Conservation (phyloP, 495 filamentous ascomycete species). For the Penicillium herquei region DNA sequence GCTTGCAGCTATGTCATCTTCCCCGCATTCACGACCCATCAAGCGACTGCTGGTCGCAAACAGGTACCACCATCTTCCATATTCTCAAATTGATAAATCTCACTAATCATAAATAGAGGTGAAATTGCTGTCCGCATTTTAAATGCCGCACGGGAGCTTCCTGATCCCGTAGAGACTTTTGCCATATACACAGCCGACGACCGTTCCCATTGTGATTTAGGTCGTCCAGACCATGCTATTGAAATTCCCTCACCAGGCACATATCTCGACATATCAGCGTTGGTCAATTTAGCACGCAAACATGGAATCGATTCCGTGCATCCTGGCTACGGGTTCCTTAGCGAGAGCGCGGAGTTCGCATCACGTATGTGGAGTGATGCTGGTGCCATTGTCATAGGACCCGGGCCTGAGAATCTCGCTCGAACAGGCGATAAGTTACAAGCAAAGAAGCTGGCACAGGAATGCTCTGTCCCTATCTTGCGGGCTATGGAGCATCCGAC, state of each 20-base stretch:
- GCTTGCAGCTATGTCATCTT: conserved; percentile 18
- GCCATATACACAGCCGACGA: conserved; percentile 55
- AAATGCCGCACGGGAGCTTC: conserved; percentile 53
- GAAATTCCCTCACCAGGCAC: conserved; percentile 47
- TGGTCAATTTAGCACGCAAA: conserved; percentile 46
- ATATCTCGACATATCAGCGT: conserved; percentile 49
- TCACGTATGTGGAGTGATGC: conserved; percentile 50
- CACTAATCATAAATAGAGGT: conserved; percentile 36
- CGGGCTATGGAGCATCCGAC: conserved; percentile 48
- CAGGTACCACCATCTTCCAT: conserved; percentile 35
- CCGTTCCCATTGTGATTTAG: conserved; percentile 48
- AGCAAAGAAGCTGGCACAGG: conserved; percentile 51
- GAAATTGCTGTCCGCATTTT: conserved; percentile 62
- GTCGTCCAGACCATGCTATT: conserved; percentile 45
- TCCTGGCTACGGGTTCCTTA: conserved; percentile 64
- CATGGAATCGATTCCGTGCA: conserved; percentile 57
- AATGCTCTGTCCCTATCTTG: conserved; percentile 54
- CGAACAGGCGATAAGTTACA: conserved; percentile 57
- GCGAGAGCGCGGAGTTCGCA: conserved; percentile 56
- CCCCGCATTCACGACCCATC: conserved; percentile 36
- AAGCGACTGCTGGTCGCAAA: conserved; percentile 57
- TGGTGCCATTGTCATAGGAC: conserved; percentile 52
- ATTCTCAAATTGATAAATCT: not conserved
- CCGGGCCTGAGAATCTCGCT: conserved; percentile 48
- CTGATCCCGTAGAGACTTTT: conserved; percentile 46